Base-by-base conservation (phyloP, 176 grass and related monocot species). In the Pharus latifolius region DNA sequence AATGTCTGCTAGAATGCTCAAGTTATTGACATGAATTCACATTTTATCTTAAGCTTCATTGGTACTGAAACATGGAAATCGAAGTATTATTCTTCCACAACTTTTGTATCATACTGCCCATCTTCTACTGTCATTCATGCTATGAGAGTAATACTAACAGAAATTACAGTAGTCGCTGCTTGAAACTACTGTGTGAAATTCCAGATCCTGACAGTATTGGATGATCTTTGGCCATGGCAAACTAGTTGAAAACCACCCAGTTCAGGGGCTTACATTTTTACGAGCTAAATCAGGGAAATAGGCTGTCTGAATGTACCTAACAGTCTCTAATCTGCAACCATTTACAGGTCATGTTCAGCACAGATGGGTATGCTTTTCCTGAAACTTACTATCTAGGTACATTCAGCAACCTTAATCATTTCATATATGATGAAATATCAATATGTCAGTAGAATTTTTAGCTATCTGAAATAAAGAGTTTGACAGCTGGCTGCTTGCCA, bases 341-440 rank as follows among this genome's bases (percentile, higher is more conserved):
- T 84, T 79, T 84, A 54, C 67, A 98, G 94, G 84, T 98, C 49
- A 98, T 98, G 89, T 98, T 98, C 72, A 98, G 94, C 61, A 82
- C 94, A 68, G 87, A 98, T 85, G 94, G 94, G 47, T 98, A 88
- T 76, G 94, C 94, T 61, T 98, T 98, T 90, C 94, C 94, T 46
- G 94, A 98, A 75, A 93, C 94, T 56, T 93, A 88, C 55, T 93
- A 93, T 80, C 79, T 98, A 65, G 89, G 94, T 98, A 88, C 4
- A 70, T 81, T 69, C 22, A 49, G 65, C 58, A 28, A n/a, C 23
- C 62, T 56, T 65, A 48, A 50, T 32, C 28, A 34, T 49, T 76
- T 65, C 35, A 66, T 38, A 38, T 33, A 59, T 72, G 49, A 28
- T 47, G 0, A 3, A 59, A 70, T 19, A 66, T 10, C 43, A 58